phyloP scores from a whole-genome alignment of 768 basidiomycete species.

The Leucosporidium scottii region DNA sequence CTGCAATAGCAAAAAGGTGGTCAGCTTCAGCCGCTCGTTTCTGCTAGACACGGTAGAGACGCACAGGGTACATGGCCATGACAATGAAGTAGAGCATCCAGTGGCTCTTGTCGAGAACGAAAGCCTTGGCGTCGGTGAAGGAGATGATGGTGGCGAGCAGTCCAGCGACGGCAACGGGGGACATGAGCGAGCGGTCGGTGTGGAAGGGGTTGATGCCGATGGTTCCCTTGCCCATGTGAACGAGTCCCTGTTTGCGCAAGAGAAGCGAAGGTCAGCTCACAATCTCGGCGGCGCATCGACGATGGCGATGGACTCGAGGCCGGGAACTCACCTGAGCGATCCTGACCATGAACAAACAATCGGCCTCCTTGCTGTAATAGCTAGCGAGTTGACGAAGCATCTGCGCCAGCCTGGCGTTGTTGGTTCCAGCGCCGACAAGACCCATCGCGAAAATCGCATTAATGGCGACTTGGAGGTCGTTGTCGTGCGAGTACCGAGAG shows the following conservation, averaged over 20 bases:
- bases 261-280: not conserved
- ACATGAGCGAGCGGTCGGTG: constrained; percentile 83
- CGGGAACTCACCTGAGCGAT: constrained; percentile 53
- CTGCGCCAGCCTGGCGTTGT: constrained; percentile 93
- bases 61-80: constrained; percentile 83
- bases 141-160: constrained; percentile 78
- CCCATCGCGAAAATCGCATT: constrained; percentile 99
- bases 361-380: constrained; percentile 97
- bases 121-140: constrained; percentile 77
- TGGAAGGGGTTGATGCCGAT: constrained; percentile 96
- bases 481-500: constrained; percentile 98
- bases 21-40: not conserved
- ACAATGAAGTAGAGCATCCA: constrained; percentile 98
- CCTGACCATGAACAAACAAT: constrained; percentile 92
- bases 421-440: constrained; percentile 94
- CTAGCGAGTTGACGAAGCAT: constrained; percentile 94
- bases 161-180: constrained; percentile 78
- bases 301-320: no score
- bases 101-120: constrained; percentile 88
- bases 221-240: constrained; percentile 99
- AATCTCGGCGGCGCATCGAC: not conserved
- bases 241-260: constrained; percentile 59
- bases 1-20: not conserved
- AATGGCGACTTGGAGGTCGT: constrained; percentile 88
- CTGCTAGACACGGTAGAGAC: not conserved